Conservation (phyloP, 2,329 filamentous ascomycete species). For the Trichoderma sp. region DNA sequence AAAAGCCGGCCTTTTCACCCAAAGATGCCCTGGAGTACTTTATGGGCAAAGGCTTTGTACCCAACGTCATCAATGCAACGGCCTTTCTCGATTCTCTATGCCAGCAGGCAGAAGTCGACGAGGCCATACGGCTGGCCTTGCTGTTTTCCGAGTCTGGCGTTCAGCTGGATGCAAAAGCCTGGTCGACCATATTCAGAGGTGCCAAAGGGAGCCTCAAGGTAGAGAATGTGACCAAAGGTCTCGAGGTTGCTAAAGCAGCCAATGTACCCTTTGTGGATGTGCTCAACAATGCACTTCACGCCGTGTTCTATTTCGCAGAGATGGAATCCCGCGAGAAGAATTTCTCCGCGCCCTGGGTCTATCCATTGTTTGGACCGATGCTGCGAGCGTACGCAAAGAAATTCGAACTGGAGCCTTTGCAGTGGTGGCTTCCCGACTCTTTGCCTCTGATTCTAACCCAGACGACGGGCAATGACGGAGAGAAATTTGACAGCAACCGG, state of each 20-base stretch:
- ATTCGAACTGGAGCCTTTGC: constrained; percentile 50
- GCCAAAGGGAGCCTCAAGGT: constrained; percentile 62
- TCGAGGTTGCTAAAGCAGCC: constrained; percentile 51
- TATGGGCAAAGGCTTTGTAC: constrained; percentile 60
- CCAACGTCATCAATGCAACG: constrained; percentile 65
- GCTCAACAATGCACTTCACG: constrained; percentile 48
- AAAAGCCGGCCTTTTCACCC: constrained; percentile 33
- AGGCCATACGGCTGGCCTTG: constrained; percentile 40
- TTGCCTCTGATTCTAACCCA: constrained; percentile 37
- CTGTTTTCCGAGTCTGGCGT: constrained; percentile 48
- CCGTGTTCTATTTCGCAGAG: constrained; percentile 49
- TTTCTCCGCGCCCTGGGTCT: constrained; percentile 35
- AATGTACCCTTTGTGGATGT: constrained; percentile 42
- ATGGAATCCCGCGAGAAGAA: constrained; percentile 41
- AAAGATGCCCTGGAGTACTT: constrained; percentile 45
- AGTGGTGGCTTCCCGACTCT: constrained; percentile 42
- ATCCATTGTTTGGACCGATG: constrained; percentile 50
- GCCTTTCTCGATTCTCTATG: constrained; percentile 72
- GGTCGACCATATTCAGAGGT: constrained; percentile 69
- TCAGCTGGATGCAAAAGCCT: constrained; percentile 66
- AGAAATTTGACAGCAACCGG: constrained; percentile 30
- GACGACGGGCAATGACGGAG: constrained; percentile 29
- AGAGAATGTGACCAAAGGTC: constrained; percentile 47
- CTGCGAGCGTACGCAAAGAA: constrained; percentile 51
- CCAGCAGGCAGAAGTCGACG: constrained; percentile 45